These are phyloP conservation scores for Colletotrichum kahawae DNA, from an alignment of 2,329 filamentous ascomycete genomes.

Conservation along the genomic window DNA sequence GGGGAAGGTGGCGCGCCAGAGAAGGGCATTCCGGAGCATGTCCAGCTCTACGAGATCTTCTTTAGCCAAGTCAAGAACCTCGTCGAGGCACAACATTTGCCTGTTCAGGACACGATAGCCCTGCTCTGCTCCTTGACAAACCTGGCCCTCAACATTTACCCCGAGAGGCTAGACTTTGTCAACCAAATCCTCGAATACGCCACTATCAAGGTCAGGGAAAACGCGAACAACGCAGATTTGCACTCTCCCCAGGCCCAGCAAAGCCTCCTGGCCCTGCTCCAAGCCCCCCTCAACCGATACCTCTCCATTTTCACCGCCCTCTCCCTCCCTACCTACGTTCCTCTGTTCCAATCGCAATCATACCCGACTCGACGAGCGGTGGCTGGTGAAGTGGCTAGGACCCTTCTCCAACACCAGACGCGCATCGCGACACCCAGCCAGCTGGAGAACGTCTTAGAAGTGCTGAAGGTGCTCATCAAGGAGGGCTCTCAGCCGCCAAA, in stretches of 20 bases:
- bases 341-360: slow-evolving; percentile 87
- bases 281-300: slow-evolving; percentile 88
- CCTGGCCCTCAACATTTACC: slow-evolving; percentile 94
- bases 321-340: slow-evolving; percentile 88
- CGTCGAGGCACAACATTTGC: slow-evolving; percentile 87
- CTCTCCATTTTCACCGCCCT: slow-evolving; percentile 95
- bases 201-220: slow-evolving; percentile 83
- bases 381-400: slow-evolving; percentile 85
- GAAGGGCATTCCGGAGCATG: slow-evolving; percentile 71
- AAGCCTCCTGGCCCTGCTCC: slow-evolving; percentile 87
- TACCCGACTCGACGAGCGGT: slow-evolving; percentile 92
- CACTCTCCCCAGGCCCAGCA: slow-evolving; percentile 88
- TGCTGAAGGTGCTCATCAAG: slow-evolving; percentile 89
- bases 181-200: slow-evolving; percentile 93
- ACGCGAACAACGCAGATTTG: slow-evolving; percentile 92
- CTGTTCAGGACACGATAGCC: slow-evolving; percentile 94
- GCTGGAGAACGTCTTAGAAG: slow-evolving; percentile 86
- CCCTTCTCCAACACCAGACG: slow-evolving; percentile 82
- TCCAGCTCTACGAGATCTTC: slow-evolving; percentile 96
- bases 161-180: slow-evolving; percentile 89
- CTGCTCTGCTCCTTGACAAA: slow-evolving; percentile 93
- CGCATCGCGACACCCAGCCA: slow-evolving; percentile 78
- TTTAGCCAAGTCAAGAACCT: slow-evolving; percentile 94
- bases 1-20: slow-evolving; percentile 39
- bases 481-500: slow-evolving; percentile 86